phyloP scores from a whole-genome alignment of 176 grass and related monocot genomes.

The Aegilops longissima region DNA sequence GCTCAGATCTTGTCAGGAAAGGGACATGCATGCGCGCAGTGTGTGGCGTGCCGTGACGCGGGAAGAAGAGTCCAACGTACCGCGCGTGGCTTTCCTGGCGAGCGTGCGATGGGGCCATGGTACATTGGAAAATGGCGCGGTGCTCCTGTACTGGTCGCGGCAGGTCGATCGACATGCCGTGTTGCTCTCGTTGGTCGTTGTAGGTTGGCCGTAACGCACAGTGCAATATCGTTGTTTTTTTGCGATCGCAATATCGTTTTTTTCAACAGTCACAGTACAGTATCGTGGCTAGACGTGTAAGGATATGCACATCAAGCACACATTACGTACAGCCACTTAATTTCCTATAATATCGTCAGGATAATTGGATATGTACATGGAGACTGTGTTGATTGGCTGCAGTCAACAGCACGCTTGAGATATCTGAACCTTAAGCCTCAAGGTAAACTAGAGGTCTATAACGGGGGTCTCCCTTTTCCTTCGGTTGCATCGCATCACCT shows the following conservation, averaged over 20 bases:
- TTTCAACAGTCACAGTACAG: too few relatives aligned
- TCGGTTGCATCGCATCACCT: slow-evolving; percentile 6
- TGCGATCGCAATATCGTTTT: too few relatives aligned
- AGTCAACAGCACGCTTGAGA: not conserved
- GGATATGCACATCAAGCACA: not conserved
- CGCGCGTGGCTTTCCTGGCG: slow-evolving; percentile 18
- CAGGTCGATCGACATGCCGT: not conserved
- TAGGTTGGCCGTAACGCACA: not conserved
- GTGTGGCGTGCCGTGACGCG: not conserved
- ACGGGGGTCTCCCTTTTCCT: not conserved
- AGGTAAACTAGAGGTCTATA: not conserved
- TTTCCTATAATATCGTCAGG: too few relatives aligned
- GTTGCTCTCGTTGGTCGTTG: not conserved
- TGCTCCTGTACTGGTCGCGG: not conserved
- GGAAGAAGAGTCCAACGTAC: not conserved
- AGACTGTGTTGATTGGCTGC: not conserved
- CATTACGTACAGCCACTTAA: not conserved
- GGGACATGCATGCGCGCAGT: not conserved
- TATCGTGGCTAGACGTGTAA: not conserved
- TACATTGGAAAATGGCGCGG: not conserved
- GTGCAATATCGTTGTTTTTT: not conserved
- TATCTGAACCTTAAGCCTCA: slow-evolving; percentile 8
- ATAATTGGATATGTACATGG: not conserved
- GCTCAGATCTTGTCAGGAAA: not conserved
- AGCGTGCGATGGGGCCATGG: slow-evolving; percentile 17